Conservation (phyloP, 805 yeast genomes). For the Metschnikowia kofuensis region DNA sequence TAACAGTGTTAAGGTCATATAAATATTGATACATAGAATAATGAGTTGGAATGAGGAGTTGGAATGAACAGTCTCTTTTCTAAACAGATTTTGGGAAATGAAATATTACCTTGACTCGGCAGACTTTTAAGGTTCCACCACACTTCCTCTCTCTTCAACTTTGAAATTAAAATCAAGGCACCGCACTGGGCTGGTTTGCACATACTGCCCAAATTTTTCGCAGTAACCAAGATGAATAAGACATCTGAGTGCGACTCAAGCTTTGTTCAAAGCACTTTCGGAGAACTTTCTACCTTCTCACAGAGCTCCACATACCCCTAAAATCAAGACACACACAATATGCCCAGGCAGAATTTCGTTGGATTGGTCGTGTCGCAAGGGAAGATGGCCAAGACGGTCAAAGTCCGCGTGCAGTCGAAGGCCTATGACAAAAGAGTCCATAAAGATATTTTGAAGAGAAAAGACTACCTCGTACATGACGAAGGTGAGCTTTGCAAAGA, state of each 20-base stretch:
- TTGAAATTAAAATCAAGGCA: background rate
- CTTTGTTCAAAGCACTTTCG: too few species aligned
- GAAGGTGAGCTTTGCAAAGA: slow-evolving; percentile 88
- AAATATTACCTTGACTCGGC: too few species aligned
- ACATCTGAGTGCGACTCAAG: too few species aligned
- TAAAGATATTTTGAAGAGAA: slow-evolving; percentile 73
- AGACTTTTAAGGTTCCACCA: background rate
- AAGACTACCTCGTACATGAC: slow-evolving; percentile 89
- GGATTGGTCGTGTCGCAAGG: slow-evolving; percentile 97
- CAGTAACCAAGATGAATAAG: background rate
- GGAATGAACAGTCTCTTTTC: too few species aligned
- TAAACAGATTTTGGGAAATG: too few species aligned
- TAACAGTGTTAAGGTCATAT: too few species aligned
- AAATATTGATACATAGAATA: too few species aligned
- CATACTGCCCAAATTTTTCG: slow-evolving; percentile 3
- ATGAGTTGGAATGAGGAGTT: too few species aligned
- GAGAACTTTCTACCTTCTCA: background rate
- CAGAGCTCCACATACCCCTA: background rate
- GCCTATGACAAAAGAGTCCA: slow-evolving; percentile 69
- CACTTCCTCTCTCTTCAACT: background rate
- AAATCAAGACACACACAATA: slow-evolving; percentile 21
- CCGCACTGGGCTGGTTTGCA: background rate
- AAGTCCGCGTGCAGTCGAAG: slow-evolving; percentile 81
- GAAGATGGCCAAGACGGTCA: slow-evolving; percentile 92
- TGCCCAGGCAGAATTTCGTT: slow-evolving; percentile 88